Evolutionary conservation across 208 protist genomes (phyloP), one percentile per base, ranked within the genome.

Genomic region (Crithidia acanthocephali): DNA sequence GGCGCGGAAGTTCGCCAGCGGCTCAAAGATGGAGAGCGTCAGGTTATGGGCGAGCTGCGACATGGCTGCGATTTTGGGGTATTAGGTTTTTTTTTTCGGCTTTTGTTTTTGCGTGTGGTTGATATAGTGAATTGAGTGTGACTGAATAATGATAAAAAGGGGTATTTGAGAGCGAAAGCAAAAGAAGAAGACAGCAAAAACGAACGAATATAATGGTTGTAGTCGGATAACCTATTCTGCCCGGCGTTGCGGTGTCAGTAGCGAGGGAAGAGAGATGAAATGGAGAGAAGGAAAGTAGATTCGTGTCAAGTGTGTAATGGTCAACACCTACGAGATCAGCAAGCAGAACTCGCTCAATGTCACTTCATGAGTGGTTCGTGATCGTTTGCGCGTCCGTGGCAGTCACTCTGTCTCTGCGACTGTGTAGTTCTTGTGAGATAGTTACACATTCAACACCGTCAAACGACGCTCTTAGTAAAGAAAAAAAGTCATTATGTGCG

Each of bases 41-140:
- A 93, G 74, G 76, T 97, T 95, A 61, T 97, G 93, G 13, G 86
- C 85, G 25, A 97, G 76, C 79, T 97, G 93, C 22, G 88, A 95
- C 86, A 97, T 96, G 20, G 9, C n/a, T n/a, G n/a, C n/a, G n/a
- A n/a, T n/a, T n/a, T n/a, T n/a, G n/a, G n/a, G n/a, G n/a, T n/a
- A n/a, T 65, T 47, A 42, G 48, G 2, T 16, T 20, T 44, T 59
- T 16, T 45, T 44, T 61, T 20, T 52, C 47, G 30, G 35, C 1
- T 27, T 18, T 25, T 15, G 15, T 37, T 44, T 51, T n/a, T 33
- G 40, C 11, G 9, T 45, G 55, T 61, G 20, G 13, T 32, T 60
- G 22, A 33, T 37, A 37, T 2, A 22, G 28, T 37, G 48, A 13
- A 61, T 13, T 4, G 18, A 35, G 28, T 5, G 13, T 20, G 9